These are phyloP conservation scores for Trichoderma parareesei DNA, from an alignment of 495 filamentous ascomycete species.

Conservation along the genomic window DNA sequence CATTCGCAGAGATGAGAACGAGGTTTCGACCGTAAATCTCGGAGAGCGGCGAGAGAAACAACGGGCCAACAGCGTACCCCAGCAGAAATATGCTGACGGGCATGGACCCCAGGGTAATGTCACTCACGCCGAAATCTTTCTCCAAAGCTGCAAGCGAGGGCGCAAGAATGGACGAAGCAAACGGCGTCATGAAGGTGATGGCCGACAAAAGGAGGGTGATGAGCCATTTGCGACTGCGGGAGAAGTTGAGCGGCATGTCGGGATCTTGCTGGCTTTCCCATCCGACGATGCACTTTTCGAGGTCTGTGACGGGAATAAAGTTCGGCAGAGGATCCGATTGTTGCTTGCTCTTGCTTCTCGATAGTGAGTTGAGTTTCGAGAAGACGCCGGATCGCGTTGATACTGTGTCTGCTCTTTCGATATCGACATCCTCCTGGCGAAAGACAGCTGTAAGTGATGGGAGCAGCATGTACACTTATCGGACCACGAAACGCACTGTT, in stretches of 20 bases:
- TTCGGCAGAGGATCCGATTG: not conserved
- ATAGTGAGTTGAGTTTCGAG: not conserved
- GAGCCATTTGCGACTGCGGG: conserved; percentile 54
- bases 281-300: conserved; percentile 26
- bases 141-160: conserved; percentile 49
- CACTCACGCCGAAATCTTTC: conserved; percentile 41
- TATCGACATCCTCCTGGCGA: not conserved
- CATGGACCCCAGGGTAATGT: conserved; percentile 26
- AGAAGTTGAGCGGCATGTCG: conserved; percentile 64
- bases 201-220: conserved; percentile 52
- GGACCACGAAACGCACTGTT: not conserved
- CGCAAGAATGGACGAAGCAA: conserved; percentile 59
- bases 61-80: conserved; percentile 47
- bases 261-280: conserved; percentile 62
- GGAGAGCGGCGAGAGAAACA: conserved; percentile 53
- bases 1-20: conserved; percentile 48
- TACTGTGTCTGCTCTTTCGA: not conserved
- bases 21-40: conserved; percentile 58
- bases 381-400: not conserved
- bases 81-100: conserved; percentile 42
- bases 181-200: conserved; percentile 53
- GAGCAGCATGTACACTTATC: not conserved
- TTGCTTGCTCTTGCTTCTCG: not conserved
- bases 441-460: not conserved
- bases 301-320: not conserved